Conservation (phyloP, 1,284 basidiomycete genomes). For the Coniophora puteana region DNA sequence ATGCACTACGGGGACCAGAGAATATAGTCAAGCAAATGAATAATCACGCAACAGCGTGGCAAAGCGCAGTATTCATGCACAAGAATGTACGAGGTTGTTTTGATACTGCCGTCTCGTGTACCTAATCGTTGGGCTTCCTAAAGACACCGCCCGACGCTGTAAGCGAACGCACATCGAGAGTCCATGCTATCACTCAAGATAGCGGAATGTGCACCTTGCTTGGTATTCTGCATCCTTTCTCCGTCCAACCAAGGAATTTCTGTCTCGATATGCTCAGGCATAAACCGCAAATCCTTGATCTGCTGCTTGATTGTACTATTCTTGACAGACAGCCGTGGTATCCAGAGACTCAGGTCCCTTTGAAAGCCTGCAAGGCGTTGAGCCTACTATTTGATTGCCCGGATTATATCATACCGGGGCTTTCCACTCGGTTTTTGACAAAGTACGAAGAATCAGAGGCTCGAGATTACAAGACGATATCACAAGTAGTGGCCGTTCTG, state of each 20-base stretch:
- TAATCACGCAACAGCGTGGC: constrained; percentile 13
- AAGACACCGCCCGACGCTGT: neutral
- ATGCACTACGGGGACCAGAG: constrained; percentile 18
- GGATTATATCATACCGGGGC: constrained; percentile 11
- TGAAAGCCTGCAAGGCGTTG: constrained; percentile 13
- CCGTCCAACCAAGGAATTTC: constrained; percentile 18
- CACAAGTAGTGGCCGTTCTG: neutral
- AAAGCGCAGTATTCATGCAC: constrained; percentile 19
- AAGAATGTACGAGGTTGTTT: neutral
- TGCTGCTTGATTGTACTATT: constrained; percentile 17
- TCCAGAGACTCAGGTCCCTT: constrained; percentile 17
- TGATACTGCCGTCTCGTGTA: too few relatives aligned
- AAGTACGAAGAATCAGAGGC: neutral
- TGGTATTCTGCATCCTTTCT: constrained; percentile 15
- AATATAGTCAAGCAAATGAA: constrained; percentile 14
- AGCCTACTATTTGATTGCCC: constrained; percentile 5
- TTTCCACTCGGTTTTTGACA: constrained; percentile 4
- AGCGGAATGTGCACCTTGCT: constrained; percentile 20
- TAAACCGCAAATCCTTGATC: constrained; percentile 19
- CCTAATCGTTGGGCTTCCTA: too few relatives aligned
- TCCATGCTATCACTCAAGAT: constrained; percentile 24
- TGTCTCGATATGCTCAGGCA: constrained; percentile 17
- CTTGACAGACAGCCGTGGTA: constrained; percentile 18
- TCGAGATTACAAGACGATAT: neutral
- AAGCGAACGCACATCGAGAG: constrained; percentile 6